Conservation (phyloP, 2,329 filamentous ascomycete genomes). For the Aspergillus transmontanensis region DNA sequence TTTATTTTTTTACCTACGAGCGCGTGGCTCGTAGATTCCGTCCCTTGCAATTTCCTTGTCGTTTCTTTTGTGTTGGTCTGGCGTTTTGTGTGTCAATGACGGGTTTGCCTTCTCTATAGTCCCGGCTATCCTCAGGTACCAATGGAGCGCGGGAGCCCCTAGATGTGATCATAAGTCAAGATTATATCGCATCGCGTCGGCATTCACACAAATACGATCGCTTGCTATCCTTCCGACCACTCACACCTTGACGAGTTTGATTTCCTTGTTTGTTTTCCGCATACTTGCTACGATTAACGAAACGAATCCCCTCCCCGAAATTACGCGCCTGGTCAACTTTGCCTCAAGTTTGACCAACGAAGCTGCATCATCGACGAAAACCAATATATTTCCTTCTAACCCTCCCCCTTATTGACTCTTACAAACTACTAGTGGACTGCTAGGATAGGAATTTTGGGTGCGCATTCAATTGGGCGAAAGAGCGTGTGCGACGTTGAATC, state of each 20-base stretch:
- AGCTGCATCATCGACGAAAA: slow-evolving; percentile 15
- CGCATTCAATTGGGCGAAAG: slow-evolving; percentile 11
- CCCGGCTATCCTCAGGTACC: slow-evolving; percentile 12
- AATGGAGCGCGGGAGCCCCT: slow-evolving; percentile 21
- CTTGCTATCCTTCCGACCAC: slow-evolving; percentile 22
- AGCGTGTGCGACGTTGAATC: slow-evolving; percentile 4
- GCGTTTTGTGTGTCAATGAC: slow-evolving; percentile 28
- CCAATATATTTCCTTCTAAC: slow-evolving; percentile 1
- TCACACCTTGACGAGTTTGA: slow-evolving; percentile 26
- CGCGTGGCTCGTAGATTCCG: slow-evolving; percentile 24
- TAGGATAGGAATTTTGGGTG: neutral
- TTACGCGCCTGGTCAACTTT: slow-evolving; percentile 16
- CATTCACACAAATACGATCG: slow-evolving; percentile 24
- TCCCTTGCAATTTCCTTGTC: slow-evolving; percentile 21
- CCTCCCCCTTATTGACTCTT: neutral
- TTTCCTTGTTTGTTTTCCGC: slow-evolving; percentile 22
- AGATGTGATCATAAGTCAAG: slow-evolving; percentile 23
- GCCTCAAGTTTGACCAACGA: slow-evolving; percentile 5
- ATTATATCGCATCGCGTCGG: slow-evolving; percentile 21
- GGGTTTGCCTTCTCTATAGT: slow-evolving; percentile 16
- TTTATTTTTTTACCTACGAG: slow-evolving; percentile 18
- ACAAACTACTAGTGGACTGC: neutral
- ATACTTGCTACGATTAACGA: slow-evolving; percentile 29
- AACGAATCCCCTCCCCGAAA: slow-evolving; percentile 5
- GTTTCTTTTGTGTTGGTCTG: slow-evolving; percentile 32